A percentile compares a stretch with the other conserved stretches of the same genome.
Conservation (phyloP, 1,284 basidiomycete species). For the Rhodotorula sp. region DNA sequence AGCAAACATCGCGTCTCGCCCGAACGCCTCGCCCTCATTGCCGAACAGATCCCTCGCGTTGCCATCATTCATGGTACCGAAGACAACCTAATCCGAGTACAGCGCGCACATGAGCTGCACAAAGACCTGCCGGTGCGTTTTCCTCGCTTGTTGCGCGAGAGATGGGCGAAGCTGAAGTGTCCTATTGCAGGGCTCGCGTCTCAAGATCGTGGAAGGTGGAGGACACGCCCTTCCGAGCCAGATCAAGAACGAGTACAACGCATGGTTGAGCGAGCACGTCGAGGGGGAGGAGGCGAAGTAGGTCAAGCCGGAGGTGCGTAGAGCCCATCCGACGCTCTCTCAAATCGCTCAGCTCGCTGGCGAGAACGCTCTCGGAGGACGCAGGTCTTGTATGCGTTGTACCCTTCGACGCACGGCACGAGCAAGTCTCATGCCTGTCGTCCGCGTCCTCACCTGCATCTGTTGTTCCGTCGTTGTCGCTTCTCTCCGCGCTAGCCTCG, state of each 20-base stretch:
- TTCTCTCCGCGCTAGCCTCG: no score
- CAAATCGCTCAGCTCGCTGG: no score
- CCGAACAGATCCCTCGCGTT: conserved; percentile 61
- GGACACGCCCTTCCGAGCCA: conserved; percentile 37
- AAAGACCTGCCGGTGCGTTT: conserved; percentile 58
- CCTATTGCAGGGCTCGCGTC: conserved; percentile 17
- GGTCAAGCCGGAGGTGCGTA: neutral
- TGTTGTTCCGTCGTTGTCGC: no score
- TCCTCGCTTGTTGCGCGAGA: neutral
- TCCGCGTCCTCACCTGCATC: no score
- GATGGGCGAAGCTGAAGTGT: no score
- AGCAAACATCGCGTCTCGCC: conserved; percentile 62
- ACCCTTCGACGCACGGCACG: no score
- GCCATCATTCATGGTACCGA: conserved; percentile 70
- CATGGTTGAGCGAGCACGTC: conserved; percentile 20
- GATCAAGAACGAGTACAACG: conserved; percentile 31
- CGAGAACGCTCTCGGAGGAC: no score
- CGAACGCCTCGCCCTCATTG: conserved; percentile 60
- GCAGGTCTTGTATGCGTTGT: no score
- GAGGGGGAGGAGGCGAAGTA: neutral
- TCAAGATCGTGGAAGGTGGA: conserved; percentile 27
- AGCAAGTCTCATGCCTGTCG: no score
- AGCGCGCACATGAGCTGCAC: conserved; percentile 62
- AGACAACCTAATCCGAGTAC: conserved; percentile 65
- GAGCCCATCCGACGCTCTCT: neutral